These are phyloP conservation scores for Daucus carota DNA, from an alignment of 129 eudicot genomes.

Conservation along the genomic window DNA sequence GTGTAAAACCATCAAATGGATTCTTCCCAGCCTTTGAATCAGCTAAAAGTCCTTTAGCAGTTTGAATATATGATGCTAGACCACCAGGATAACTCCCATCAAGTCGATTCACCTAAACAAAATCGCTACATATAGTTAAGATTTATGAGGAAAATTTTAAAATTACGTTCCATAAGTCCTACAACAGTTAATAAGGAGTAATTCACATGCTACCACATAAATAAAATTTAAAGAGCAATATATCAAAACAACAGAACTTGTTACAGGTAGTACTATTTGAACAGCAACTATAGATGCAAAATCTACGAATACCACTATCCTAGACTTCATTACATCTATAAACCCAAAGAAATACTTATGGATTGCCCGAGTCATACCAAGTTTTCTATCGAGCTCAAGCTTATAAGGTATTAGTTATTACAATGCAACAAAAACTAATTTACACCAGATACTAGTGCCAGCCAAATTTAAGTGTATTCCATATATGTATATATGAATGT, in stretches of 20 bases:
- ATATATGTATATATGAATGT: neutral
- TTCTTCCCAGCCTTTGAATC: conserved; percentile 96
- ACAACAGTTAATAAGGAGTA: neutral
- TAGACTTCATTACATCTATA: neutral
- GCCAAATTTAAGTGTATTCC: neutral
- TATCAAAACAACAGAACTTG: neutral
- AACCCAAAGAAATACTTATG: neutral
- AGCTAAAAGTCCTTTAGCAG: conserved; percentile 82
- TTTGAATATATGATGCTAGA: conserved; percentile 64
- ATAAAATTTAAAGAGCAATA: neutral
- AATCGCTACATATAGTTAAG: conserved; percentile 4
- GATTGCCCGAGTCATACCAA: neutral
- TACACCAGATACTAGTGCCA: neutral
- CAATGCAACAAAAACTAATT: neutral
- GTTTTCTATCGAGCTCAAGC: neutral
- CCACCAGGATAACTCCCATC: conserved; percentile 96
- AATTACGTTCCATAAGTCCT: neutral
- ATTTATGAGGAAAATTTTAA: neutral
- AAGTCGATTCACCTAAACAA: conserved; percentile 57
- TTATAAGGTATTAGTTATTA: neutral
- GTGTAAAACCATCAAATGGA: conserved; percentile 95
- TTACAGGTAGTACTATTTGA: neutral
- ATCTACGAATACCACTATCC: neutral
- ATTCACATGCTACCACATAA: neutral
- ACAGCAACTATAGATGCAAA: neutral